Evolutionary conservation across 2,329 filamentous ascomycete genomes (phyloP).

Genomic region (Cytospora piceae): DNA sequence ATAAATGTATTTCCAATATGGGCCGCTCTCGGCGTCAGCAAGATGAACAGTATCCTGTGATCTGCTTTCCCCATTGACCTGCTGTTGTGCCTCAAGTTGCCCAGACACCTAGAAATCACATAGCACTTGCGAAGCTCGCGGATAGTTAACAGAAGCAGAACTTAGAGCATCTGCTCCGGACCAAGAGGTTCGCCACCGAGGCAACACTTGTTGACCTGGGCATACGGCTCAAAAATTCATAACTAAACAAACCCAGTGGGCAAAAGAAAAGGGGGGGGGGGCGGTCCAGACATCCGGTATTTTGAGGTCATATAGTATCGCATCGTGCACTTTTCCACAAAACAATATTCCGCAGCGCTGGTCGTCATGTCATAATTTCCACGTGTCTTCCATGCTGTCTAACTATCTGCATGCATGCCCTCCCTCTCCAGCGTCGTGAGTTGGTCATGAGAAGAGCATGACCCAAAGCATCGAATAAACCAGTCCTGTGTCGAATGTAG

Average conservation of each 20-base stretch:
- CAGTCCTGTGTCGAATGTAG: slow-evolving; percentile 18
- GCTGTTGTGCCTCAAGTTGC: too few relatives aligned
- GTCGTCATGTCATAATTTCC: slow-evolving; percentile 26
- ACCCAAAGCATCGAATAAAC: slow-evolving; percentile 25
- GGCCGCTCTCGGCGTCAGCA: too few relatives aligned
- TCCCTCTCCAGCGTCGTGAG: slow-evolving; percentile 21
- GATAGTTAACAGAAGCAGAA: too few relatives aligned
- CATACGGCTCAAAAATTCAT: too few relatives aligned
- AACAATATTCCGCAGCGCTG: neutral
- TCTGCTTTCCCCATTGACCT: neutral
- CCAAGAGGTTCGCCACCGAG: too few relatives aligned
- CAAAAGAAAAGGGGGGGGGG: neutral
- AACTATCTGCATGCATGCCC: slow-evolving; percentile 31
- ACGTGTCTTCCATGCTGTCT: slow-evolving; percentile 31
- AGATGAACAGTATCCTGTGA: too few relatives aligned
- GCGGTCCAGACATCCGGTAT: neutral
- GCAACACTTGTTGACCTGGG: too few relatives aligned
- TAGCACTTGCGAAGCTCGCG: neutral
- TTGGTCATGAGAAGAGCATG: slow-evolving; percentile 26
- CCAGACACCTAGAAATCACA: neutral
- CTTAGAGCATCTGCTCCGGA: too few relatives aligned
- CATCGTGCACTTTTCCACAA: neutral
- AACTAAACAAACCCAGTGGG: too few relatives aligned
- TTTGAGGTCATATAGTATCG: too few relatives aligned
- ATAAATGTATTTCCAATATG: too few relatives aligned